Evolutionary conservation across 2,329 filamentous ascomycete genomes (phyloP).

Genomic region (Trichophyton benhamiae): DNA sequence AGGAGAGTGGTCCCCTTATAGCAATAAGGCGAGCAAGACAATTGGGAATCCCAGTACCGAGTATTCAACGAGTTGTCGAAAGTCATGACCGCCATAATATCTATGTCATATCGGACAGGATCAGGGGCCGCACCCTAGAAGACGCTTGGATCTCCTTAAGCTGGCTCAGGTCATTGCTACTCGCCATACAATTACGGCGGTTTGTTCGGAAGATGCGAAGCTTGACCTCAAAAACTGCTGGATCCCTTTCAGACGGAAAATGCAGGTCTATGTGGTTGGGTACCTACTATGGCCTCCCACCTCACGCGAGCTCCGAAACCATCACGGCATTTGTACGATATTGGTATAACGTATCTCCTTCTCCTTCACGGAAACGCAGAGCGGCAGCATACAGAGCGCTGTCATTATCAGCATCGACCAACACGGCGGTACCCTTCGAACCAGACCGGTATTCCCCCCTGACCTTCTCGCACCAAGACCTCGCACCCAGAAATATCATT

Average conservation of each 20-base stretch:
- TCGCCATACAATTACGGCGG: slow-evolving; percentile 16
- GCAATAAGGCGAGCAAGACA: slow-evolving; percentile 14
- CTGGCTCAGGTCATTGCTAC: slow-evolving; percentile 14
- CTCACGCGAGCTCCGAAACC: slow-evolving; percentile 11
- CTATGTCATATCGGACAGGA: slow-evolving; percentile 16
- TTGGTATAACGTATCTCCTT: slow-evolving; percentile 15
- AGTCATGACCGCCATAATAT: slow-evolving; percentile 1
- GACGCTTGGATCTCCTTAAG: slow-evolving; percentile 14
- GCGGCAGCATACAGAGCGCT: background rate
- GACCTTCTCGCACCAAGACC: slow-evolving; percentile 25
- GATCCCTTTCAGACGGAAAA: slow-evolving; percentile 12
- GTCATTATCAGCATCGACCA: background rate
- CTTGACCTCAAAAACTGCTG: slow-evolving; percentile 15
- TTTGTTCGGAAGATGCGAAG: slow-evolving; percentile 14
- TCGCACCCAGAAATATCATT: slow-evolving; percentile 22
- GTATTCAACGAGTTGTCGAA: slow-evolving; percentile 12
- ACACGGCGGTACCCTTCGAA: slow-evolving; percentile 7
- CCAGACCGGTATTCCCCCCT: slow-evolving; percentile 15
- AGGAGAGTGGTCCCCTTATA: slow-evolving; percentile 13
- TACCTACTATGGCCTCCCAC: slow-evolving; percentile 15
- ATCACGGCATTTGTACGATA: slow-evolving; percentile 15
- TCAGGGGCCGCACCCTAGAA: slow-evolving; percentile 15
- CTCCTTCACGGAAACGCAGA: background rate
- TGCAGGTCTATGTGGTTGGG: slow-evolving; percentile 17
- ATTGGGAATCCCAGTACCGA: slow-evolving; percentile 15